These are phyloP conservation scores for Porogramme epimiltina DNA, from an alignment of 1,284 basidiomycete genomes.

Conservation along the genomic window DNA sequence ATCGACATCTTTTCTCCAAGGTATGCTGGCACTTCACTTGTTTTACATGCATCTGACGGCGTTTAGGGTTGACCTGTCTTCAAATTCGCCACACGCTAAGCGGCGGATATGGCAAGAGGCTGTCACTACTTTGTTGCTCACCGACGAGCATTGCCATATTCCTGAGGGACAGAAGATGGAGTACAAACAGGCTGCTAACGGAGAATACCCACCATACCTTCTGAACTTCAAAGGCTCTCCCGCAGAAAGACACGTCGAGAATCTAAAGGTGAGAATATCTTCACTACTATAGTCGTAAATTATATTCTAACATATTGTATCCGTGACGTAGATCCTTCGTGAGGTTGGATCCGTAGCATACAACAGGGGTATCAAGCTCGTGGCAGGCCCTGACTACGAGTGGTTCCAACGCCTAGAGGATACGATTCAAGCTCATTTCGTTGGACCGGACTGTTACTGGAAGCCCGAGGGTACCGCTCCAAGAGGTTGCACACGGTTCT, in stretches of 20 bases:
- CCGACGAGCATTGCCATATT: conserved; percentile 61
- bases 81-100: conserved; percentile 63
- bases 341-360: conserved; percentile 62
- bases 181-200: conserved; percentile 59
- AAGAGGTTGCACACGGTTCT: conserved; percentile 49
- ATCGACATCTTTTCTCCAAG: conserved; percentile 81
- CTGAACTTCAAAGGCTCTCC: conserved; percentile 68
- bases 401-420: conserved; percentile 49
- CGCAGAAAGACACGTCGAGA: conserved; percentile 78
- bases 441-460: conserved; percentile 77
- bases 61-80: conserved; percentile 58
- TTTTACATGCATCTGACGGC: background rate
- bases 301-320: background rate
- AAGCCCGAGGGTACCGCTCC: conserved; percentile 34
- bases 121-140: conserved; percentile 69
- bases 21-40: conserved; percentile 31
- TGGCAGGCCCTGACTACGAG: conserved; percentile 48
- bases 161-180: conserved; percentile 59
- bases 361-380: conserved; percentile 47
- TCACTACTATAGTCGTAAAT: background rate
- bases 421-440: conserved; percentile 54
- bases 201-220: conserved; percentile 74
- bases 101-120: conserved; percentile 86
- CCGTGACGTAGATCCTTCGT: conserved; percentile 56
- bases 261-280: conserved; percentile 61